These are phyloP conservation scores for Voacanga thouarsii DNA, from an alignment of 257 asterid species.

Conservation along the genomic window DNA sequence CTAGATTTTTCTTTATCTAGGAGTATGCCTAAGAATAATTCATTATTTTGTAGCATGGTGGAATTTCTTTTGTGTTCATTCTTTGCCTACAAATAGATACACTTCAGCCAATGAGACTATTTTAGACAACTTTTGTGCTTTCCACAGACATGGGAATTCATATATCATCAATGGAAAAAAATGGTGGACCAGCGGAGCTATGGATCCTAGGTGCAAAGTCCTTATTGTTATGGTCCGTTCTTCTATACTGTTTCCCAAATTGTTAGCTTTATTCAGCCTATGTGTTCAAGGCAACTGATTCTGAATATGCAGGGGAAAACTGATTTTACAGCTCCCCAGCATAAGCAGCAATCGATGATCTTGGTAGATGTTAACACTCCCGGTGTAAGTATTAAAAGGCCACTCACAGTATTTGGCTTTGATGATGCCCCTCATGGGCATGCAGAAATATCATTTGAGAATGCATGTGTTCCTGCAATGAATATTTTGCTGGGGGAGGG, in stretches of 20 bases:
- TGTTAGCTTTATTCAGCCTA: constrained; percentile 1
- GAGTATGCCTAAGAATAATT: neutral
- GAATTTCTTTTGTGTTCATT: neutral
- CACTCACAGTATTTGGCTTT: constrained; percentile 84
- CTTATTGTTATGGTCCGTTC: constrained; percentile 87
- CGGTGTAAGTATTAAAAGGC: constrained; percentile 71
- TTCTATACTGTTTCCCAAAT: neutral
- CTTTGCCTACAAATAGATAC: neutral
- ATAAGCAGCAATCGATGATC: constrained; percentile 92
- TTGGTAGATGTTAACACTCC: constrained; percentile 74
- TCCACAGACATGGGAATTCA: constrained; percentile 59
- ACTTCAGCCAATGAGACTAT: neutral
- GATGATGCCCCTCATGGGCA: constrained; percentile 99
- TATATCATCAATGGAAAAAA: constrained; percentile 84
- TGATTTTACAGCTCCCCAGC: constrained; percentile 71
- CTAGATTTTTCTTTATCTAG: neutral
- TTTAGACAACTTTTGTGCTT: constrained; percentile 5
- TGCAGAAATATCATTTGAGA: constrained; percentile 81
- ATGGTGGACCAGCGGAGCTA: constrained; percentile 99
- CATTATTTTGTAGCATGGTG: neutral
- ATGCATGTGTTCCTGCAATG: constrained; percentile 59
- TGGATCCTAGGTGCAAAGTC: constrained; percentile 96
- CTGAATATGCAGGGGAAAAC: constrained; percentile 76
- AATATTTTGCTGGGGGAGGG: constrained; percentile 93
- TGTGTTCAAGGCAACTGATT: constrained; percentile 17